These are phyloP conservation scores for Bigelowiella natans DNA, from an alignment of 78 protist genomes.

Conservation along the genomic window DNA sequence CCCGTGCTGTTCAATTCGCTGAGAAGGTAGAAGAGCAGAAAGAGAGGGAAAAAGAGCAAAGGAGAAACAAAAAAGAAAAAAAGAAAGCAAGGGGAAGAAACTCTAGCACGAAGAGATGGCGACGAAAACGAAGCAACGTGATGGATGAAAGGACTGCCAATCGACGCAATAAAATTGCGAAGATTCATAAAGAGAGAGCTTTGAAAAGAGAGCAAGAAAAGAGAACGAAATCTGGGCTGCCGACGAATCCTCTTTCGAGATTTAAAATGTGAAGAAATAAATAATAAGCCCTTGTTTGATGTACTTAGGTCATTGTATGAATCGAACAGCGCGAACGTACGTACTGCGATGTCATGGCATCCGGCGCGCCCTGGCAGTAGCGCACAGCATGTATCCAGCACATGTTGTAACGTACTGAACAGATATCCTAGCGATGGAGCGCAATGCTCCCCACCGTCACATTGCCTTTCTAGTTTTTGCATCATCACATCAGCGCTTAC, in stretches of 20 bases:
- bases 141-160: background rate
- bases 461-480: too few species aligned
- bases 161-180: background rate
- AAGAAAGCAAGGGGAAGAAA: background rate
- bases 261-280: too few species aligned
- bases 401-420: too few species aligned
- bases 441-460: too few species aligned
- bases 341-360: too few species aligned
- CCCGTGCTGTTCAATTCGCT: background rate
- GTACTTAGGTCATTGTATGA: too few species aligned
- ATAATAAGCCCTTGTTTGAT: too few species aligned
- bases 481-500: too few species aligned
- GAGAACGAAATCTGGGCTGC: background rate
- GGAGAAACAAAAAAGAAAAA: background rate
- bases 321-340: too few species aligned
- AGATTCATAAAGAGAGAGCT: background rate
- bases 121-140: background rate
- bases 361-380: too few species aligned
- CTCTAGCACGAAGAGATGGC: background rate
- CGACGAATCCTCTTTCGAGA: background rate
- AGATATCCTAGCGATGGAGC: too few species aligned
- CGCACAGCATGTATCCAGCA: too few species aligned
- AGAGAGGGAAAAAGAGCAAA: background rate
- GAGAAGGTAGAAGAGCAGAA: background rate
- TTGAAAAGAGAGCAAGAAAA: background rate